Base-by-base conservation (phyloP, 2,329 filamentous ascomycete genomes). In the Pseudocercospora eumusae region DNA sequence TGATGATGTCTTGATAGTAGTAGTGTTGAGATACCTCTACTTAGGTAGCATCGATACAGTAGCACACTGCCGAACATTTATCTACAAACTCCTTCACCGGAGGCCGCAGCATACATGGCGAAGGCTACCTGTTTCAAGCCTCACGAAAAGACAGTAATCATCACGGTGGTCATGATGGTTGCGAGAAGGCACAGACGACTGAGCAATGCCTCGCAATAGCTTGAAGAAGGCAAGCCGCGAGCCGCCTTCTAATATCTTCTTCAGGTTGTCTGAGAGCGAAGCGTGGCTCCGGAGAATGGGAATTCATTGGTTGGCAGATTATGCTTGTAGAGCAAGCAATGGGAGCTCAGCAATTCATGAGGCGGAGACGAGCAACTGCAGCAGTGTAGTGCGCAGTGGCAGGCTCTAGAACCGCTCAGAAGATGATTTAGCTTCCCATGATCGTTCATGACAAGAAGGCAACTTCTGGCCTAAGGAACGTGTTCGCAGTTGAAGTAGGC, bases 191-290 rank as follows among this genome's bases (percentile, higher is more conserved):
- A 23, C 15, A n/a, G 47, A 18, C 4, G 7, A 52, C 10, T 18
- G 47, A 52, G 47, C 47, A 31, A 18, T 27, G 47, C 47, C 47
- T 52, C 47, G 23, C 47, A 21, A 18, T n/a, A 52, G 47, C 20
- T 52, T n/a, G 21, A 52, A 50, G 21, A 52, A 52, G 47, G 47
- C 47, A 52, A 27, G 47, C 21, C 47, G 21, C 47, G 21, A 27
- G 47, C 47, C 47, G 47, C 21, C 47, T 52, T 8, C 25, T 27
- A 7, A 52, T 52, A 25, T 23, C 25, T 25, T 28, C 47, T 52
- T 52, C 47, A 28, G 47, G 47, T 27, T 52, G 47, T 18, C 25
- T 52, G 47, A 31, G n/a, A 9, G 47, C 47, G 25, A 52, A 52
- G 47, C 47, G 25, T 25, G 25, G 21, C 47, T 28, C 15, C n/a